phyloP scores from a whole-genome alignment of 306 rosid species.

The Luffa aegyptiaca region DNA sequence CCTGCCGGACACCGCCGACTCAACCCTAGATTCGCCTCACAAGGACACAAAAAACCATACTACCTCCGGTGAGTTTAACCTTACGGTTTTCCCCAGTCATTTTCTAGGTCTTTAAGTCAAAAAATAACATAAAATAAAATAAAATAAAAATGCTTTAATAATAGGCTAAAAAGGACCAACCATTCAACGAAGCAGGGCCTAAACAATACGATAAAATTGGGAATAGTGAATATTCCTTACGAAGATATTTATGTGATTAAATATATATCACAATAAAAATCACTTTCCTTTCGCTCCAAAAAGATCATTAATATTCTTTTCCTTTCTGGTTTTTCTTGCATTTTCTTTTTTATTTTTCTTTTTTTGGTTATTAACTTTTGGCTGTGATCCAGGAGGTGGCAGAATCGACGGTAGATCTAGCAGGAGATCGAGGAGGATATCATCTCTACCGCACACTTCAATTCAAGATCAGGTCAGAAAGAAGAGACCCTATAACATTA shows the following conservation, averaged over 20 bases:
- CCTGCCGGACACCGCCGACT: conserved; percentile 54
- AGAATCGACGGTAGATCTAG: conserved; percentile 17
- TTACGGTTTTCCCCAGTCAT: neutral
- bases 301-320: neutral
- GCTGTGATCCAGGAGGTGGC: conserved; percentile 12
- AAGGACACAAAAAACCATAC: conserved; percentile 14
- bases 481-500: neutral
- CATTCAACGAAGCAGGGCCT: neutral
- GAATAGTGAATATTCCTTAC: conserved; percentile 10
- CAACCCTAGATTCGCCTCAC: conserved; percentile 48
- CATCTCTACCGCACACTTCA: conserved; percentile 31
- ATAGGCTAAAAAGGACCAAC: neutral
- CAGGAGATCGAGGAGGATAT: conserved; percentile 27
- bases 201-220: neutral
- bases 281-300: neutral
- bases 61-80: conserved; percentile 29
- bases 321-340: neutral
- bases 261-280: conserved; percentile 6
- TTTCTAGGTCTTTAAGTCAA: neutral
- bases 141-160: neutral
- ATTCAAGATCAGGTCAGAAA: conserved; percentile 48
- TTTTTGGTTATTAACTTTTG: neutral
- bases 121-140: too few relatives aligned
- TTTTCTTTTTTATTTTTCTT: neutral
- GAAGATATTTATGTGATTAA: conserved; percentile 26